Conservation (phyloP, 108 stramenopile genomes). For the Seminavis robusta region DNA sequence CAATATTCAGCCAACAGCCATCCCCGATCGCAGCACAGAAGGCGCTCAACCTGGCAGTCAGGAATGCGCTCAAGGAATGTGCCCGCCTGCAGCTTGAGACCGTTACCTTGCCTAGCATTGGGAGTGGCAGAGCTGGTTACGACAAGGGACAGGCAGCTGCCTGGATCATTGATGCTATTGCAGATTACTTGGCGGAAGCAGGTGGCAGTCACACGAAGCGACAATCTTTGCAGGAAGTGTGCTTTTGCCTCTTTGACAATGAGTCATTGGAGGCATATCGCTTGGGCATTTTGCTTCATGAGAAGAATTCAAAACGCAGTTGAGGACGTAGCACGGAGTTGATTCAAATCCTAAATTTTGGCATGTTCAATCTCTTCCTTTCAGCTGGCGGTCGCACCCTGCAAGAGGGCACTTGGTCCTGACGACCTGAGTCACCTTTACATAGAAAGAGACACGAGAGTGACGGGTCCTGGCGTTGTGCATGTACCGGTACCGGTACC, state of each 20-base stretch:
- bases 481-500: too few species aligned
- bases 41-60: background rate
- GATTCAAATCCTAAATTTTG: too few species aligned
- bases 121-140: conserved; percentile 1
- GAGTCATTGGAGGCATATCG: conserved; percentile 6
- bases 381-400: too few species aligned
- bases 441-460: too few species aligned
- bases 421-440: too few species aligned
- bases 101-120: conserved; percentile 7
- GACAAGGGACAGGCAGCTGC: conserved; percentile 4
- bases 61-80: background rate
- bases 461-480: too few species aligned
- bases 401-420: too few species aligned
- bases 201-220: background rate
- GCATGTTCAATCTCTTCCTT: too few species aligned
- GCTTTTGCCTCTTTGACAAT: conserved; percentile 6
- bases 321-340: too few species aligned
- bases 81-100: background rate
- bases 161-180: conserved; percentile 9
- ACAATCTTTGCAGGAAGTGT: conserved; percentile 2
- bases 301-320: too few species aligned
- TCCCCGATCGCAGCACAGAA: background rate
- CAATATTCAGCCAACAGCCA: background rate
- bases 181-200: conserved; percentile 1
- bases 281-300: background rate